Evolutionary conservation across 495 filamentous ascomycete genomes (phyloP).

Genomic region (Filosporella fistucella): DNA sequence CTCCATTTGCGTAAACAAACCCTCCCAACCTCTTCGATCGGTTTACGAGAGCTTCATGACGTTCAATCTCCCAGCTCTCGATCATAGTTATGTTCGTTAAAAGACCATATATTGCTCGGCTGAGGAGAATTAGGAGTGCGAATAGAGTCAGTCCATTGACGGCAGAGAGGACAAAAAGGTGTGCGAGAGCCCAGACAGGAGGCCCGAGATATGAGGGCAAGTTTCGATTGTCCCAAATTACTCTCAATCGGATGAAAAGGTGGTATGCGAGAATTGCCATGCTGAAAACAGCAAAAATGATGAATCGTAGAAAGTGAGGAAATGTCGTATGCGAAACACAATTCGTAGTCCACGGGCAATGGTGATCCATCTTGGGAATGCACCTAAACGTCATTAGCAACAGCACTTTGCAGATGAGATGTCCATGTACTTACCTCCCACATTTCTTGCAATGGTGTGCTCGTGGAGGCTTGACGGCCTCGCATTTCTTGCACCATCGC

Average conservation of each 20-base stretch:
- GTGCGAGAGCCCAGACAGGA: conserved; percentile 50
- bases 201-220: conserved; percentile 84
- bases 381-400: conserved; percentile 48
- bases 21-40: conserved; percentile 53
- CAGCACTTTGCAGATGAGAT: neutral
- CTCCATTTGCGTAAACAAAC: conserved; percentile 56
- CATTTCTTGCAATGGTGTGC: conserved; percentile 92
- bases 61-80: conserved; percentile 88
- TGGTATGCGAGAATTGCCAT: conserved; percentile 53
- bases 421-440: conserved; percentile 46
- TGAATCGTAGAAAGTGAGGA: conserved; percentile 65
- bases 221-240: conserved; percentile 61
- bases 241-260: conserved; percentile 49
- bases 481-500: conserved; percentile 84
- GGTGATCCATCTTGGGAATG: conserved; percentile 97
- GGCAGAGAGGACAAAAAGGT: conserved; percentile 61
- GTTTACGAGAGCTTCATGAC: conserved; percentile 71
- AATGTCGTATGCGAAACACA: conserved; percentile 89
- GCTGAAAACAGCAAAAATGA: conserved; percentile 57
- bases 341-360: conserved; percentile 94
- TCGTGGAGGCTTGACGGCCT: conserved; percentile 75
- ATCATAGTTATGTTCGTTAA: conserved; percentile 67
- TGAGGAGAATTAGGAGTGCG: conserved; percentile 59
- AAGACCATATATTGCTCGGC: conserved; percentile 37
- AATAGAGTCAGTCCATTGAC: conserved; percentile 60